Base-by-base conservation (phyloP, 306 rosid species). In the Fagus crenata region DNA sequence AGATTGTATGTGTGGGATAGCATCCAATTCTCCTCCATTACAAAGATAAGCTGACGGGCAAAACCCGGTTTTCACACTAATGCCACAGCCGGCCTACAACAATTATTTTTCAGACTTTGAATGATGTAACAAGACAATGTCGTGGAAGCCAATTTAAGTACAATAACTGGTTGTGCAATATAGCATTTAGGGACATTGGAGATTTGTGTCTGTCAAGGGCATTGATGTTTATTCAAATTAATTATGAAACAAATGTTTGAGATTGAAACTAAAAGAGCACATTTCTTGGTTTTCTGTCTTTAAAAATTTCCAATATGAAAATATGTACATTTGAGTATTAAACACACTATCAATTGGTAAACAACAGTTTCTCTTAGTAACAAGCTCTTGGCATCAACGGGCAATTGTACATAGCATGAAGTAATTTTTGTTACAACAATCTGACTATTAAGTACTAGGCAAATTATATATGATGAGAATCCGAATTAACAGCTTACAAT, bases 1-100 rank as follows among this genome's bases (percentile, higher is more conserved):
- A 83, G 97, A 85, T 76, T 84, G 99, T 76, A 92, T 71, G 81
- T 82, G 86, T 9, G 97, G 97, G 69, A 92, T 69, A 71, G 49
- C 83, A 72, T 87, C 89, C 80, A 84, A 79, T 73, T 84, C 86
- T 77, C 75, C 87, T 64, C 86, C 89, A 46, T 79, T 75, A 81
- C 42, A 60, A 83, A 71, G 43, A 72, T 65, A 53, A 67, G 78
- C 84, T 95, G 88, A 81, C 63, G 73, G 65, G 36, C 37, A 75
- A 77, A 83, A 68, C 77, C 80, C 83, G 31, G 69, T 55, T 84
- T 43, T 53, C 31, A 81, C 9, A 67, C 65, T 53, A 86, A 85
- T 61, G n/a, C 84, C 74, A 81, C 53, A 11, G 3, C 42, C 14
- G 0, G 71, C 49, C 22, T 53, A 49, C 35, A 54, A 82, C 13